Base-by-base conservation (phyloP, 2,329 filamentous ascomycete genomes). In the Dothiorella sarmentorum region DNA sequence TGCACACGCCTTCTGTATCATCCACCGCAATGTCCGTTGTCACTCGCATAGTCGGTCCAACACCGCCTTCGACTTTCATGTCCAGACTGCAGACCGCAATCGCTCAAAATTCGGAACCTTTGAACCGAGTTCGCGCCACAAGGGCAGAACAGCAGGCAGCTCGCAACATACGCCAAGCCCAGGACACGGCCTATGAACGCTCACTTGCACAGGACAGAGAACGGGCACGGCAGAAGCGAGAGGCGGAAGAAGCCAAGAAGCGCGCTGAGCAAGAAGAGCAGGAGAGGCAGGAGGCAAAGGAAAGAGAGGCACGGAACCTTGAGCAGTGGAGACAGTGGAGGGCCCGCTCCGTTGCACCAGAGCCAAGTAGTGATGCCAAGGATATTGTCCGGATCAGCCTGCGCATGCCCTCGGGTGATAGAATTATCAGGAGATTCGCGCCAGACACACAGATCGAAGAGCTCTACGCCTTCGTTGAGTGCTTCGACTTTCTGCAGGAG, bases 401-500 rank as follows among this genome's bases (percentile, higher is more conserved):
- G 24, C 78, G 84, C 13, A 74, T 87, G 66, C 77, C 80, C 0
- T 87, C 83, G 4, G 88, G 85, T 0, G 88, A 90, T 49, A 82
- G 92, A 40, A 83, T 96, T 2, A 83, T 96, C 58, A 83, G 93
- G 40, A 84, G 83, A 51, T 97, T 99, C 70, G 73, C 79, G 0
- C 78, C 81, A 1, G 78, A 84, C n/a, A 84, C 89, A 0, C 80
- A 82, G 2, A 78, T 97, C 35, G 93, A 97, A 70, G 91, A 97
- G 67, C 76, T 99, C 5, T 97, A 97, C 72, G 94, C 93, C 0
- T 97, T 96, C 75, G 91, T 97, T 2, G 94, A 99, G 69, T 97
- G 93, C 75, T 87, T 91, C 70, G 86, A 90, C 55, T 65, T 88
- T 5, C 66, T 91, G 3, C 73, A 81, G 33, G 72, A 68, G 20